Base-by-base conservation (phyloP, 768 basidiomycete genomes). In the Agrocybe pediades region DNA sequence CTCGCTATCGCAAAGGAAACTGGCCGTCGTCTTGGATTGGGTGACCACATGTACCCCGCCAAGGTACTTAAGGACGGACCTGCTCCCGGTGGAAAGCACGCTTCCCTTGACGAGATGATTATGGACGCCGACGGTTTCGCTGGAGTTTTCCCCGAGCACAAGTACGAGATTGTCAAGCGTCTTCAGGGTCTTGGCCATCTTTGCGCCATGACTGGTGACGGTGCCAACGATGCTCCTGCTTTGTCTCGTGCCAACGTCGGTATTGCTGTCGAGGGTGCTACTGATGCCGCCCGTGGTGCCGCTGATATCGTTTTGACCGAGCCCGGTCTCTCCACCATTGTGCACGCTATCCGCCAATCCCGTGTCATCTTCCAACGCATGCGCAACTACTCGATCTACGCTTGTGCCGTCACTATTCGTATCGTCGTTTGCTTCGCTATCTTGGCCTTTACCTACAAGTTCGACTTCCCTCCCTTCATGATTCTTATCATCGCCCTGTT, bases 391-490 rank as follows among this genome's bases (percentile, higher is more conserved):
- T 91, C 96, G 47, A 97, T 98, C 77, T 95, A 94, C 71, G 91
- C 92, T 26, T 95, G 92, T 68, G 85, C 92, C 40, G 93, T 96
- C 63, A 98, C 95, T 56, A 97, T 97, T 74, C 95, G 95, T 88
- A 96, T 98, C 71, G 95, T 98, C 61, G 91, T 97, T 62, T 96
- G 92, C 74, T 98, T 98, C 75, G 86, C 94, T 57, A 87, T 97
- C 76, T 80, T 98, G 69, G 91, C 92, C 41, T 98, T 98, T 71
- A 88, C 87, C 29, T 98, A 95, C 87, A 85, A 88, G 79, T 95
- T 96, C 74, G 90, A 97, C 73, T 98, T 98, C 93, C 96, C 96
- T 61, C 94, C 96, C 11, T 98, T 98, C 85, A 98, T 98, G 96
- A 86, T 98, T 62, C 89, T 98, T 71, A 92, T 98, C 72, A 95